phyloP scores from a whole-genome alignment of 495 filamentous ascomycete genomes.

The Thozetella sp. region DNA sequence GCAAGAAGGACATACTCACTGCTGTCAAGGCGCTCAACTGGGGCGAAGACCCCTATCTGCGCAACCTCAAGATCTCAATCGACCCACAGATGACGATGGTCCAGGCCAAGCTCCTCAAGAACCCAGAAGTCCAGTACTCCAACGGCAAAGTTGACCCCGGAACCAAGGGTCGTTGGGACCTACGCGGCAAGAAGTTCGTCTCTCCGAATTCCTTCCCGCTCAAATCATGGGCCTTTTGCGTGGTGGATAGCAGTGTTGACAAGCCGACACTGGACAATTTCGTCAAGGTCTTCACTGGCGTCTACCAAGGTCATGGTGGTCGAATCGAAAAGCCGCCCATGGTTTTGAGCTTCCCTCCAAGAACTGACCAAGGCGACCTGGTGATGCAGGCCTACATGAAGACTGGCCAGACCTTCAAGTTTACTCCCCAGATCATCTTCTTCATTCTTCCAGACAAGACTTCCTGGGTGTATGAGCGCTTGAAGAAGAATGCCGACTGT shows the following conservation, averaged over 20 bases:
- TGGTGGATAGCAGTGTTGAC: conserved; percentile 23
- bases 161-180: conserved; percentile 77
- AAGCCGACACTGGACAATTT: conserved; percentile 56
- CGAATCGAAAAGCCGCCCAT: conserved; percentile 42
- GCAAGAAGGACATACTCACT: conserved; percentile 62
- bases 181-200: conserved; percentile 77
- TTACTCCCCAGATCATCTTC: conserved; percentile 63
- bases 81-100: conserved; percentile 59
- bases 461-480: conserved; percentile 64
- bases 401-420: conserved; percentile 11
- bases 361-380: conserved; percentile 17
- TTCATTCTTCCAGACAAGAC: conserved; percentile 73
- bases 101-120: conserved; percentile 69
- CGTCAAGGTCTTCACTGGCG: conserved; percentile 56
- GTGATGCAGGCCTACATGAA: conserved; percentile 14
- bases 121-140: conserved; percentile 69
- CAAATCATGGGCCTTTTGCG: conserved; percentile 67
- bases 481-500: conserved; percentile 85
- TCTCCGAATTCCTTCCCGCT: conserved; percentile 58
- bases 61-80: conserved; percentile 70
- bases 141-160: conserved; percentile 54
- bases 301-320: conserved; percentile 75
- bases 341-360: conserved; percentile 14
- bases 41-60: conserved; percentile 65
- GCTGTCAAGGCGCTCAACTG: conserved; percentile 71